These are phyloP conservation scores for Aquilaria yunnanensis DNA, from an alignment of 345 rosid species.

Conservation along the genomic window DNA sequence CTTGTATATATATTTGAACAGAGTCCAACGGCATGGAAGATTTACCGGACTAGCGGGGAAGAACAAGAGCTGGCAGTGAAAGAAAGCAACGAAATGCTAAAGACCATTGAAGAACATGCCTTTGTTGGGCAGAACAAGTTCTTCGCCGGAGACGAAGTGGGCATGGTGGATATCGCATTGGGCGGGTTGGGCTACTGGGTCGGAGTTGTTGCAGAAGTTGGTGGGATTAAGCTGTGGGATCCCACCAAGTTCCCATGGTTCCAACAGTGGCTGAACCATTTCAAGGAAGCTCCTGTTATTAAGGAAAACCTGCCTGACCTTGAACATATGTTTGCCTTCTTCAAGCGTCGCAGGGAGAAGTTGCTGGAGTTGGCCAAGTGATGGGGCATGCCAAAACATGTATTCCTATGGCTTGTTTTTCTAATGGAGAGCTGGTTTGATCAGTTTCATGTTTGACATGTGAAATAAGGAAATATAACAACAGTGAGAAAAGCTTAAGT, in stretches of 20 bases:
- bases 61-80: slow-evolving; percentile 5
- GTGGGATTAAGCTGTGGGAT: background rate
- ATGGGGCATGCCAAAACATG: too few species aligned
- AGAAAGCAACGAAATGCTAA: background rate
- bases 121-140: slow-evolving; percentile 1
- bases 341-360: slow-evolving; percentile 2
- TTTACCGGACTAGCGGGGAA: background rate
- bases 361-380: background rate
- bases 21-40: background rate
- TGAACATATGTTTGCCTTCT: background rate
- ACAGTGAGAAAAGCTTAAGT: too few species aligned
- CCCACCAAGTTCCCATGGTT: slow-evolving; percentile 6
- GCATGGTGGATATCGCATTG: background rate
- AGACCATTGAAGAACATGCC: slow-evolving; percentile 8
- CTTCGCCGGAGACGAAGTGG: background rate
- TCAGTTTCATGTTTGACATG: too few species aligned
- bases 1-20: background rate
- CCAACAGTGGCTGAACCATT: slow-evolving; percentile 10
- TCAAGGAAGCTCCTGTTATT: slow-evolving; percentile 4
- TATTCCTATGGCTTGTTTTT: too few species aligned
- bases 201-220: background rate
- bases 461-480: too few species aligned
- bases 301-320: slow-evolving; percentile 12
- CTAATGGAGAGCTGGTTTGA: too few species aligned
- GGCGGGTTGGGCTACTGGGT: slow-evolving; percentile 4